Evolutionary conservation across 2,329 filamentous ascomycete genomes (phyloP), one percentile per base, ranked within the genome.

Genomic region (Diaporthe ampelina): DNA sequence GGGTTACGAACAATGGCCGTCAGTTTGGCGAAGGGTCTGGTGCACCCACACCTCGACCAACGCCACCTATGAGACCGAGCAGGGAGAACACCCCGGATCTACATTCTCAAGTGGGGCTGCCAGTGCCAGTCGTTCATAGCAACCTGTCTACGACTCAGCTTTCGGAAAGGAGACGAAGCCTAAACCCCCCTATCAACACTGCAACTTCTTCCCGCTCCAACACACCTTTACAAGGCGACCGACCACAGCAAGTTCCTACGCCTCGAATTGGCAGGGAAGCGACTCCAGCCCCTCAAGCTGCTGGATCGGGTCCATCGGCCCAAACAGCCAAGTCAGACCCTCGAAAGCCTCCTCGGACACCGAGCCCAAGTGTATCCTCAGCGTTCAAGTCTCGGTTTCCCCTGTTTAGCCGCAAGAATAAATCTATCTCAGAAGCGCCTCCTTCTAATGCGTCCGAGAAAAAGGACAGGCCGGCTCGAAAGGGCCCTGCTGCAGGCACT

Each of bases 401-500:
- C 1, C 88, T 98, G 71, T 97, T 98, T 79, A 87, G 92, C 11
- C 90, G 93, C 77, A 92, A 91, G 73, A 91, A 91, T 19, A 97
- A 94, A 82, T 87, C 90, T 0, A 86, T 90, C 0, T 81, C 89
- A 5, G 87, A 91, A 56, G 81, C 82, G n/a, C 75, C 83, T 15
- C 57, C 57, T 9, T 9, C 24, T 26, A 37, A 32, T 15, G 82
- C 82, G 26, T 75, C 81, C 0, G 88, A 91, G n/a, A 91, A 89
- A 80, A 87, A 88, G 50, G 91, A 92, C 11, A 91, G 88, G 76
- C 80, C 85, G 10, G 75, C 85, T 32, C 89, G 93, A 37, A 96
- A 95, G 82, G 95, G 96, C 0, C 96, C 96, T 29, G 91, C 90
- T 21, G 96, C 96, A 54, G 96, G 96, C n/a, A 98, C 96, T 50